Percentiles rank a stretch among this genome's conserved stretches.
Conservation (phyloP, 768 basidiomycete genomes). For the Mycena polygramma region DNA sequence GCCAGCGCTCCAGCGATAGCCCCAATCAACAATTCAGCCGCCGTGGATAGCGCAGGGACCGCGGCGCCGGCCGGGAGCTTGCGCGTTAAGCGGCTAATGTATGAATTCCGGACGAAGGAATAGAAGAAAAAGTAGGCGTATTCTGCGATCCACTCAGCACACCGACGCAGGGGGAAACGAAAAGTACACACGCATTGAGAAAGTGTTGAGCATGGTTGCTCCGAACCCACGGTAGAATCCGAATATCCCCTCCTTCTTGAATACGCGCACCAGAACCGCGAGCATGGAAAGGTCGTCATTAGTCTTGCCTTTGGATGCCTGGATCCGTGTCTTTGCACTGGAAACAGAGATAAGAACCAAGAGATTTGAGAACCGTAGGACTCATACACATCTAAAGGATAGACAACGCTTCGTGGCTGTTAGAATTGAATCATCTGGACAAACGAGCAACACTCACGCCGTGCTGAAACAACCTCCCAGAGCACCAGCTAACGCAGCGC, state of each 20-base stretch:
- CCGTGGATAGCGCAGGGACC: constrained; percentile 74
- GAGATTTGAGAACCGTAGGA: neutral
- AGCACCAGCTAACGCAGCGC: constrained; percentile 92
- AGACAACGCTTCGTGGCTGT: constrained; percentile 75
- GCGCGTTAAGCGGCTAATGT: constrained; percentile 77
- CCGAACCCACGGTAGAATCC: constrained; percentile 94
- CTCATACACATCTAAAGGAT: constrained; percentile 93
- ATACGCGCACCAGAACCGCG: constrained; percentile 75
- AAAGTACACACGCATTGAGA: constrained; percentile 89
- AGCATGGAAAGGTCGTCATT: constrained; percentile 72
- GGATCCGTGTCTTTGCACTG: constrained; percentile 96
- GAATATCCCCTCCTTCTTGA: constrained; percentile 82
- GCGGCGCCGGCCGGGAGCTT: constrained; percentile 73
- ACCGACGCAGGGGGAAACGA: constrained; percentile 22
- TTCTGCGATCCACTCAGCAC: constrained; percentile 64
- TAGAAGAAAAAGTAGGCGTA: constrained; percentile 99
- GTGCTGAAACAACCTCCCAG: constrained; percentile 94
- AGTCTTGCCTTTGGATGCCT: constrained; percentile 74
- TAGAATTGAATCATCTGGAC: constrained; percentile 22
- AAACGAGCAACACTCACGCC: constrained; percentile 70
- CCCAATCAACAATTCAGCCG: constrained; percentile 87
- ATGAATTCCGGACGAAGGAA: constrained; percentile 87
- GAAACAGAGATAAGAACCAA: constrained; percentile 25
- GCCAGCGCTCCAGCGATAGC: constrained; percentile 94
- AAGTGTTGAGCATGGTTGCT: constrained; percentile 98